Evolutionary conservation across 306 rosid species (phyloP), one percentile per base, ranked within the genome.

Genomic region (Acacia crassicarpa): DNA sequence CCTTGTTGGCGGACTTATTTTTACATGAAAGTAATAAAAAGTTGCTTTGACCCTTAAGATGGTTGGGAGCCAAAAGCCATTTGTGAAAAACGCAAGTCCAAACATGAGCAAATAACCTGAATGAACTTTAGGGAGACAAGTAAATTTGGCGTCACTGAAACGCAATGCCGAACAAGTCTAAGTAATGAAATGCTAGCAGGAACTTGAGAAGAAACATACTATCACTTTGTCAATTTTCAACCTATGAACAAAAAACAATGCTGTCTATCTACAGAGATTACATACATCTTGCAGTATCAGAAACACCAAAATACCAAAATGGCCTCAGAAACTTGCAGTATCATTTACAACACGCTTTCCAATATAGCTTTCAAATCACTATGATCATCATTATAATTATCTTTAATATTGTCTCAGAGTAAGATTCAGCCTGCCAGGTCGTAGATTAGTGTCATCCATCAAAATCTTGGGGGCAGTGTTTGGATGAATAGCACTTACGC

Each of bases 351-450:
- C 54, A 56, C 9, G 8, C 62, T 56, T 53, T 53, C 22, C 59
- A 15, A 53, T 17, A 53, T 15, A 15, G n/a, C 45, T 9, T 1
- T 2, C 32, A 8, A 38, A 6, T 38, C 12, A 43, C 70, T 15
- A 25, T 5, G 56, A 59, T 44, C 23, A 54, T 16, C 4, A 48
- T 4, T 45, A 45, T 13, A 70, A 20, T 2, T 23, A 43, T 43
- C 38, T 25, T 83, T 81, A 95, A 75, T 85, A 88, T 84, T 89
- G 76, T 78, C 96, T 85, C 75, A 93, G 92, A 54, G 98, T 95
- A 63, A 93, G 98, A 87, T 93, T 95, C 76, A 91, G 77, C 35
- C 95, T 93, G 69, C 97, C 97, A 11, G 89, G 33, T 6, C 85
- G 91, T 51, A 93, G 82, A 75, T 88, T 82, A 78, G 92, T 86